Percentiles rank a stretch among this genome's conserved stretches.
Conservation (phyloP, 83 land plant genomes). For the Picea abies region DNA sequence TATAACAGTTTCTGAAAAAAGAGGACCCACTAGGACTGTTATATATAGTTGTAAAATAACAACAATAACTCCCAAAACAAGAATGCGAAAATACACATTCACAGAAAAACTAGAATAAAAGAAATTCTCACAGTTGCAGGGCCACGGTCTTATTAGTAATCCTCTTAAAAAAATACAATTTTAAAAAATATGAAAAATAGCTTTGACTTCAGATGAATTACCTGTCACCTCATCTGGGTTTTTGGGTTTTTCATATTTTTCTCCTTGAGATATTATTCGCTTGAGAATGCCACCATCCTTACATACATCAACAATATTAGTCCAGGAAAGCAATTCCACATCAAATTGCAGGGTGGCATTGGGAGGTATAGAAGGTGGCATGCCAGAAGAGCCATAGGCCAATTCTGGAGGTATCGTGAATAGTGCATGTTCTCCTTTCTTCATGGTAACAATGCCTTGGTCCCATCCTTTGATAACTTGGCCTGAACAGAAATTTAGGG, state of each 20-base stretch:
- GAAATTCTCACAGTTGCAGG: too few relatives aligned
- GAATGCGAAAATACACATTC: neutral
- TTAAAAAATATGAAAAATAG: neutral
- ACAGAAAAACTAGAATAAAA: neutral
- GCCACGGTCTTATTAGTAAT: too few relatives aligned
- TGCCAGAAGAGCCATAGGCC: too few relatives aligned
- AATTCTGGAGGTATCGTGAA: too few relatives aligned
- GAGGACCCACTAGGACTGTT: neutral
- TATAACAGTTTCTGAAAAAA: neutral
- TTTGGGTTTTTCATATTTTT: slow-evolving; percentile 27
- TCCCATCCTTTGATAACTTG: slow-evolving; percentile 42
- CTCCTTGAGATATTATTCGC: slow-evolving; percentile 44
- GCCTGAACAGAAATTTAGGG: slow-evolving; percentile 21
- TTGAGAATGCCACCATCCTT: slow-evolving; percentile 64
- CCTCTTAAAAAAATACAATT: too few relatives aligned
- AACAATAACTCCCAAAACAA: neutral
- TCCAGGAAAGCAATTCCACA: too few relatives aligned
- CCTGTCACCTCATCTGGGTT: slow-evolving; percentile 64
- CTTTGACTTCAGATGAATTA: slow-evolving; percentile 13
- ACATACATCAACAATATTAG: too few relatives aligned
- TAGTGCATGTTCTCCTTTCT: too few relatives aligned
- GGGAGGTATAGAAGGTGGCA: slow-evolving; percentile 29
- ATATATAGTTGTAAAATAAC: slow-evolving; percentile 7
- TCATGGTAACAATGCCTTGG: neutral
- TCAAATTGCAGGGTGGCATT: slow-evolving; percentile 14